Evolutionary conservation across 371 early-diverging fungal species (phyloP).

Genomic region (Actinomortierella wolfii): DNA sequence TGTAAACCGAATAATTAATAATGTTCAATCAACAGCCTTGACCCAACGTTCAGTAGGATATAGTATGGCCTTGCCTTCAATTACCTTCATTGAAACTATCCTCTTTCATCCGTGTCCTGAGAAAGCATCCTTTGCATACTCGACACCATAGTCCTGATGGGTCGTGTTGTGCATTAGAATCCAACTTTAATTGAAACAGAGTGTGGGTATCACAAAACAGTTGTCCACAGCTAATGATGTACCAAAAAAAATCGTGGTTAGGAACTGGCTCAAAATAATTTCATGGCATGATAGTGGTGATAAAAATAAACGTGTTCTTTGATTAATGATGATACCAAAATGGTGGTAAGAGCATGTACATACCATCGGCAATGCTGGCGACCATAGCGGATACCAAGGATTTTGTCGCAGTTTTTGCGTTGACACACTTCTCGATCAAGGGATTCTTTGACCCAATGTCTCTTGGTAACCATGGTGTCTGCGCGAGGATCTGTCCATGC

Average conservation of each 20-base stretch:
- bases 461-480: constrained; percentile 33
- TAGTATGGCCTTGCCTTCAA: background rate
- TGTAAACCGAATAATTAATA: background rate
- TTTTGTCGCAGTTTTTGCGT: constrained; percentile 27
- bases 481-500: constrained; percentile 41
- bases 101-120: constrained; percentile 46
- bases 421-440: constrained; percentile 22
- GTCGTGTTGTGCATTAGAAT: constrained; percentile 71
- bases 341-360: background rate
- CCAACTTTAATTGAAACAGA: constrained; percentile 71
- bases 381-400: constrained; percentile 31
- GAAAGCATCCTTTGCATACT: constrained; percentile 76
- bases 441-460: constrained; percentile 37
- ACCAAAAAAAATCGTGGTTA: no score
- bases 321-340: background rate
- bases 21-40: background rate
- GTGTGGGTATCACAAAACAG: constrained; percentile 75
- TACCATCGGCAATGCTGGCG: constrained; percentile 50
- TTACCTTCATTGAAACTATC: constrained; percentile 60
- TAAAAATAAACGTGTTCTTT: background rate
- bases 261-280: no score
- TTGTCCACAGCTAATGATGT: constrained; percentile 77
- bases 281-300: background rate
- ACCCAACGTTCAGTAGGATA: background rate
- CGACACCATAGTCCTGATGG: constrained; percentile 76